Conservation (phyloP, 1,139 yeast genomes). For the Geotrichum bryndzae region DNA sequence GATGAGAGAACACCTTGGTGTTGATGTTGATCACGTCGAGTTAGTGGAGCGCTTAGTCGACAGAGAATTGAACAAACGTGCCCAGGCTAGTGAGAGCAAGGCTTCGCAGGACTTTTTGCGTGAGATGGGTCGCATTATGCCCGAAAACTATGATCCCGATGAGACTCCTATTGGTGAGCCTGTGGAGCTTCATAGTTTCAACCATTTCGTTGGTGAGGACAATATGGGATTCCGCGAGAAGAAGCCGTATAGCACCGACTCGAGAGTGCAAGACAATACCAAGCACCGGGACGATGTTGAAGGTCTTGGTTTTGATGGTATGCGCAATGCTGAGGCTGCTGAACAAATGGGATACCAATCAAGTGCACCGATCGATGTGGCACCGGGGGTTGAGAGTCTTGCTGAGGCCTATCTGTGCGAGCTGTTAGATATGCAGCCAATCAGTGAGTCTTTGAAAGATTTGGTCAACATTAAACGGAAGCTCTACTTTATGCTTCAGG, state of each 20-base stretch:
- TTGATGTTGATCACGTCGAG: constrained; percentile 83
- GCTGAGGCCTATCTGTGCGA: constrained; percentile 26
- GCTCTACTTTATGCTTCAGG: constrained; percentile 18
- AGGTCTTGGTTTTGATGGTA: constrained; percentile 63
- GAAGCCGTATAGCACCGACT: constrained; percentile 73
- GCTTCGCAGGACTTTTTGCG: constrained; percentile 1
- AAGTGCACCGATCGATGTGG: constrained; percentile 23
- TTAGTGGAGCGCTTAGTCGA: constrained; percentile 56
- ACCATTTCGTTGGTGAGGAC: constrained; percentile 82
- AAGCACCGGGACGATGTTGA: constrained; percentile 65
- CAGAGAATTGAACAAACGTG: constrained; percentile 8
- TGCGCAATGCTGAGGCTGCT: constrained; percentile 19
- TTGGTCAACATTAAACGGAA: constrained; percentile 18
- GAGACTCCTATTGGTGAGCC: constrained; percentile 6
- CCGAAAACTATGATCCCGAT: constrained; percentile 9
- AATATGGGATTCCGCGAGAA: constrained; percentile 79
- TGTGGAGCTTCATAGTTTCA: constrained; percentile 51
- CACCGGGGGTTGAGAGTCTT: constrained; percentile 45
- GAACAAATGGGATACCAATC: constrained; percentile 15
- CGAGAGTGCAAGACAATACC: constrained; percentile 64
- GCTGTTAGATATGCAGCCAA: constrained; percentile 18
- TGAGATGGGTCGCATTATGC: constrained; percentile 10
- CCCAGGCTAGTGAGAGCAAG: not conserved
- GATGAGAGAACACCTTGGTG: constrained; percentile 95
- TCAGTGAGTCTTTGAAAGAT: constrained; percentile 5